Base-by-base conservation (phyloP, 352 stramenopile genomes). In the Globisporangium mamillatum region DNA sequence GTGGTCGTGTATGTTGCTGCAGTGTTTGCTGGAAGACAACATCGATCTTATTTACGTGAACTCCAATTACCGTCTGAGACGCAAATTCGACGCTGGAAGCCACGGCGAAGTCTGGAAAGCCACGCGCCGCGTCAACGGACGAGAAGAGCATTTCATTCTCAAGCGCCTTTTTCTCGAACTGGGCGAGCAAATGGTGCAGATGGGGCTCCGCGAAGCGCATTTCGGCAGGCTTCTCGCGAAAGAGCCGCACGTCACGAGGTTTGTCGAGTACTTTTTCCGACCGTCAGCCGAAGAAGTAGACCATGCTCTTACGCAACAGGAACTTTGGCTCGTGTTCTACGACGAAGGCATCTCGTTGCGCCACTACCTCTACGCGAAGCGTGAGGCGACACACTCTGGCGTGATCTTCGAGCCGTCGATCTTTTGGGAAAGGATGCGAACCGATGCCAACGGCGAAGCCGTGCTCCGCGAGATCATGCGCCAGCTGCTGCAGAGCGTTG, bases 391-490 rank as follows among this genome's bases (percentile, higher is more conserved):
- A 4, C 69, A 78, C 54, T 67, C 73, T 27, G 78, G 57, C 25
- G 80, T 93, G 16, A 71, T 94, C 2, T 75, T 94, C 24, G 78
- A 94, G 57, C 86, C 81, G 20, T 96, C 89, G 27, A 70, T 72
- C 9, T 95, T 95, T 41, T 94, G 87, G 87, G 62, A 90, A n/a
- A 82, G 78, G n/a, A 71, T 95, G 24, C 82, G 87, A 8, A 70
- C 76, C 0, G 78, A 91, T 61, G 65, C 62, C 0, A 69, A 74
- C 1, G 87, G 87, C 0, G 85, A 90, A 75, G 63, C 75, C 20
- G 87, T 93, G 18, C 60, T 99, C 60, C 90, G 90, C 54, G 94
- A 98, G 61, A 98, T 98, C 69, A 72, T 98, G 68, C 94, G 88
- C n/a, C 97, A 99, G 78, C 65, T 98, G 41, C 79, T 99, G 9